Conservation (phyloP, 106 monocot species). For the Dendrobium nobile region DNA sequence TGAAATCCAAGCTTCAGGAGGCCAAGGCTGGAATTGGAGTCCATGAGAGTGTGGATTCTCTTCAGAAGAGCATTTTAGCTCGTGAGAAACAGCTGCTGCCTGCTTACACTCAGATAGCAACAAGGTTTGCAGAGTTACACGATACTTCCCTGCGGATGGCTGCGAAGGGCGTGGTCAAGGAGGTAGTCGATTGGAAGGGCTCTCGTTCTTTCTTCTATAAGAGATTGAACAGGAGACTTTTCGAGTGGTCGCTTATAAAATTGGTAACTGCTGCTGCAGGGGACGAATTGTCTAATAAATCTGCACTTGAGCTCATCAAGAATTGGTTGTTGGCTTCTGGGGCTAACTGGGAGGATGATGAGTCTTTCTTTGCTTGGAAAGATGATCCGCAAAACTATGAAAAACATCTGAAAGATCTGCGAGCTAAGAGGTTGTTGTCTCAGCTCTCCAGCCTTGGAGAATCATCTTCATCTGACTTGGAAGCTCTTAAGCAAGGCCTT, state of each 20-base stretch:
- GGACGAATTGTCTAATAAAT: constrained; percentile 36
- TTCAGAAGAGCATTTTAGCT: constrained; percentile 39
- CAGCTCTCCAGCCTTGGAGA: constrained; percentile 43
- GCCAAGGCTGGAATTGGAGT: constrained; percentile 24
- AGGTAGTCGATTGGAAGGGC: constrained; percentile 77
- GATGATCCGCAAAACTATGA: constrained; percentile 55
- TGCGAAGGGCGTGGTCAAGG: constrained; percentile 68
- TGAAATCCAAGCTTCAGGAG: constrained; percentile 50
- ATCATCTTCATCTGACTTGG: constrained; percentile 55
- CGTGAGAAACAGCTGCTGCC: constrained; percentile 78
- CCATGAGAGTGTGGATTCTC: constrained; percentile 27
- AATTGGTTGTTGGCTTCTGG: constrained; percentile 48
- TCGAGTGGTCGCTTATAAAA: constrained; percentile 49
- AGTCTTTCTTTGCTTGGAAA: constrained; percentile 81
- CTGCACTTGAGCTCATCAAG: constrained; percentile 63
- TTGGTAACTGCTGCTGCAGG: constrained; percentile 62
- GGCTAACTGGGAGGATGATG: constrained; percentile 64
- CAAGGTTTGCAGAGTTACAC: constrained; percentile 86
- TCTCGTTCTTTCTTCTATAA: constrained; percentile 87
- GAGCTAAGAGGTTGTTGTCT: constrained; percentile 36
- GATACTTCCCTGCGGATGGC: constrained; percentile 87
- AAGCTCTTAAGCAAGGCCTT: constrained; percentile 63
- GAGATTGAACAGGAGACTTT: constrained; percentile 69
- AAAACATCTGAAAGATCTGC: constrained; percentile 52
- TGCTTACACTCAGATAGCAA: constrained; percentile 85